These are phyloP conservation scores for Ilex asprella DNA, from an alignment of 257 asterid species.

Conservation along the genomic window DNA sequence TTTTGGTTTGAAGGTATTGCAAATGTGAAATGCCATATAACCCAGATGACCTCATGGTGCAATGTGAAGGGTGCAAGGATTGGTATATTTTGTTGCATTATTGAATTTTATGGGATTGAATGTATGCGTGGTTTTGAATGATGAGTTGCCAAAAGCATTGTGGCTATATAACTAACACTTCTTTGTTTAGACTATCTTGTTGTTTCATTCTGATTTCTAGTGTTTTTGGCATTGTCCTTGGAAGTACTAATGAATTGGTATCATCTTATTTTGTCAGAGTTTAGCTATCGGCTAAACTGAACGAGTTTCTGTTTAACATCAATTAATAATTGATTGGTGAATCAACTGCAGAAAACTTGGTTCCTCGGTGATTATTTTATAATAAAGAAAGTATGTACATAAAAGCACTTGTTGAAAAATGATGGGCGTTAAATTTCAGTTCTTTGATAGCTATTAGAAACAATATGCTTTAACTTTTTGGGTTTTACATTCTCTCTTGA, in stretches of 20 bases:
- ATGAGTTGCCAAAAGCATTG: not conserved
- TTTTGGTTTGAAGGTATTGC: constrained; percentile 51
- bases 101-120: too few relatives aligned
- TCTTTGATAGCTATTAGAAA: too few relatives aligned
- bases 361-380: too few relatives aligned
- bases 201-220: too few relatives aligned
- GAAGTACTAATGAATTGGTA: not conserved
- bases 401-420: too few relatives aligned
- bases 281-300: not conserved
- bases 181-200: not conserved
- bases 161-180: too few relatives aligned
- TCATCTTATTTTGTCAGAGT: not conserved
- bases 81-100: constrained; percentile 20
- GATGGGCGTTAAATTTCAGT: too few relatives aligned
- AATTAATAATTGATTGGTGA: too few relatives aligned
- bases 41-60: constrained; percentile 91
- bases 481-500: too few relatives aligned
- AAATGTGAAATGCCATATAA: constrained; percentile 89
- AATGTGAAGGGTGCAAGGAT: constrained; percentile 73
- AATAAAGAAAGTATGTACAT: too few relatives aligned
- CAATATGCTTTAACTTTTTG: too few relatives aligned
- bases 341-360: too few relatives aligned
- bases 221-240: not conserved
- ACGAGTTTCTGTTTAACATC: not conserved
- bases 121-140: not conserved